Percentiles rank a stretch among this genome's conserved stretches.
These are phyloP conservation scores for Teratosphaeria pseudoeucalypti DNA, from an alignment of 2,329 filamentous ascomycete species.

Conservation along the genomic window DNA sequence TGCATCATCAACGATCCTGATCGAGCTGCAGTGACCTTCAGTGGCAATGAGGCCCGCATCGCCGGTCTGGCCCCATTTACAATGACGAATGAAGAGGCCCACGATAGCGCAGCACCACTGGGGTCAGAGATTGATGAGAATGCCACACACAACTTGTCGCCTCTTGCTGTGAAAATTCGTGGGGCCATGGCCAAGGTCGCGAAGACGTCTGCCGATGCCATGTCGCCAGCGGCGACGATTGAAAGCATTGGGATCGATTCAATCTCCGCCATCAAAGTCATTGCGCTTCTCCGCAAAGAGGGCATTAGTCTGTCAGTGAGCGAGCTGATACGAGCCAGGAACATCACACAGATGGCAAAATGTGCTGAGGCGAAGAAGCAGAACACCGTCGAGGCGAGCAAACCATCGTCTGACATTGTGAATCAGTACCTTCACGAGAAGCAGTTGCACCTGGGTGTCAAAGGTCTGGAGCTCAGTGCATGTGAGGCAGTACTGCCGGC, in stretches of 20 bases:
- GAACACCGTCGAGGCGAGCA: neutral
- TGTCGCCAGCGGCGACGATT: constrained; percentile 53
- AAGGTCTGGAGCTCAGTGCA: neutral
- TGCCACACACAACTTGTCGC: constrained; percentile 1
- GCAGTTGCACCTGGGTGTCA: constrained; percentile 29
- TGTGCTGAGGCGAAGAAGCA: constrained; percentile 12
- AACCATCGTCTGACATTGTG: constrained; percentile 9
- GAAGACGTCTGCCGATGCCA: constrained; percentile 45
- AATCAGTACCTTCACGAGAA: constrained; percentile 25
- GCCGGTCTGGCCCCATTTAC: constrained; percentile 50
- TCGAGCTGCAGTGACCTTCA: constrained; percentile 45
- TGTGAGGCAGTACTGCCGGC: constrained; percentile 52
- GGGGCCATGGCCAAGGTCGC: constrained; percentile 47
- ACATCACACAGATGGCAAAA: constrained; percentile 53
- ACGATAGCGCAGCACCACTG: neutral
- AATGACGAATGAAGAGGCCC: neutral
- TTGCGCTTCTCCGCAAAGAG: constrained; percentile 55
- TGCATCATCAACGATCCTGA: constrained; percentile 44
- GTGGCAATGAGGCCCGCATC: constrained; percentile 46
- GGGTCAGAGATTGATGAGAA: neutral
- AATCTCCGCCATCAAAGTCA: constrained; percentile 80
- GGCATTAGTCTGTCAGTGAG: constrained; percentile 57
- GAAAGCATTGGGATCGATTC: constrained; percentile 86
- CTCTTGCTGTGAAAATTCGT: constrained; percentile 26
- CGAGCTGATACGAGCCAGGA: constrained; percentile 57